Conservation (phyloP, 1,284 basidiomycete genomes). For the Cryptococcus floricola region DNA sequence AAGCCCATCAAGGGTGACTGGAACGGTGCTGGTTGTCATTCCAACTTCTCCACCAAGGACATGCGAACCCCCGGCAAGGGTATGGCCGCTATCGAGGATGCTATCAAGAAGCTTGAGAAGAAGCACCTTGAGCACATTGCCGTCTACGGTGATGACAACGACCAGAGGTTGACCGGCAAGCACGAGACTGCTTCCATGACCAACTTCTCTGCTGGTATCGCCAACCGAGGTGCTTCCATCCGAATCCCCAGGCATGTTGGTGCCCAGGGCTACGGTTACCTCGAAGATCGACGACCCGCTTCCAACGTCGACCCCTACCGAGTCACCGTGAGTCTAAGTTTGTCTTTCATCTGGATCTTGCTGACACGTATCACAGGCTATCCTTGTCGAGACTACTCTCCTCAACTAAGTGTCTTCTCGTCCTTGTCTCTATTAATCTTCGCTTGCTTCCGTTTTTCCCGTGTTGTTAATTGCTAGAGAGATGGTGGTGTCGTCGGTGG, state of each 20-base stretch:
- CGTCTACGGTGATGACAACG: slow-evolving; percentile 96
- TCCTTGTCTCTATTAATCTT: neutral
- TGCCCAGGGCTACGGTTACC: slow-evolving; percentile 87
- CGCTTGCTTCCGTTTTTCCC: neutral
- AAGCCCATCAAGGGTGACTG: slow-evolving; percentile 97
- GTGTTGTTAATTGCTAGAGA: neutral
- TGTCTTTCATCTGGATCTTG: slow-evolving; percentile 39
- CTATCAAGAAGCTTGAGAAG: slow-evolving; percentile 83
- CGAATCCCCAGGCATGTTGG: slow-evolving; percentile 85
- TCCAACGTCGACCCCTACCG: slow-evolving; percentile 96
- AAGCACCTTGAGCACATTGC: slow-evolving; percentile 88
- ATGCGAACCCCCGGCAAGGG: slow-evolving; percentile 88
- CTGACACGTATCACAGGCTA: slow-evolving; percentile 47
- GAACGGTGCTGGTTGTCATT: slow-evolving; percentile 98
- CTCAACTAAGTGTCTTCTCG: slow-evolving; percentile 28
- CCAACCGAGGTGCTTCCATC: slow-evolving; percentile 88
- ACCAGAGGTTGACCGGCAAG: slow-evolving; percentile 79
- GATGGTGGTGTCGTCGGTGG: neutral
- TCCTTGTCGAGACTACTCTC: slow-evolving; percentile 87
- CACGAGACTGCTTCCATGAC: slow-evolving; percentile 98
- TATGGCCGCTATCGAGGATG: slow-evolving; percentile 88
- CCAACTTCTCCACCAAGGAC: slow-evolving; percentile 85
- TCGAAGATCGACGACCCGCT: slow-evolving; percentile 93
- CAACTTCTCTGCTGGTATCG: slow-evolving; percentile 88
- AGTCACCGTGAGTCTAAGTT: slow-evolving; percentile 52